phyloP scores from a whole-genome alignment of 2,329 filamentous ascomycete species.

The Penicillium sp. region DNA sequence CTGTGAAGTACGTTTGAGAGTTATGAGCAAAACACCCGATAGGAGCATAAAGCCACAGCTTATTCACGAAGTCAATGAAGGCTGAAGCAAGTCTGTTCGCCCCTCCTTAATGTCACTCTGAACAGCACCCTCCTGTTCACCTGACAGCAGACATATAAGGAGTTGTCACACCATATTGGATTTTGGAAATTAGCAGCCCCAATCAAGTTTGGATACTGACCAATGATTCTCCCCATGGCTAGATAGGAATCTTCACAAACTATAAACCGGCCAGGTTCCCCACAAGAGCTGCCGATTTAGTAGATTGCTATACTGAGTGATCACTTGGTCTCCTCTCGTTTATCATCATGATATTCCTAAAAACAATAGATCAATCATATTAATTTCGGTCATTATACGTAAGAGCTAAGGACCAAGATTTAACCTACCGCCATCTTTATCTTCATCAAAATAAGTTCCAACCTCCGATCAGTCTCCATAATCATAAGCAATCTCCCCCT shows the following conservation, averaged over 20 bases:
- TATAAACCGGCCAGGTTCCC: background rate
- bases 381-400: background rate
- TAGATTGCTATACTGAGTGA: background rate
- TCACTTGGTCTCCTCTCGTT: background rate
- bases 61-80: background rate
- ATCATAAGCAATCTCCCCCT: constrained; percentile 31
- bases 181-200: background rate
- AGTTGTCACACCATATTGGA: background rate
- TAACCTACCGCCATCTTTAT: constrained; percentile 24
- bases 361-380: background rate
- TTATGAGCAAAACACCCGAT: no score
- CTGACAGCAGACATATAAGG: background rate
- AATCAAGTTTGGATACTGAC: background rate
- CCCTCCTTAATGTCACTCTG: background rate
- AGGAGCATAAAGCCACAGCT: no score
- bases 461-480: constrained; percentile 31
- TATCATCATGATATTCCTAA: background rate
- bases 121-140: background rate
- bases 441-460: constrained; percentile 32
- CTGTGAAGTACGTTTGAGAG: no score
- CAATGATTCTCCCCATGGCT: background rate
- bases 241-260: background rate
- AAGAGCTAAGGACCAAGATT: background rate
- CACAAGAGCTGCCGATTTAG: background rate
- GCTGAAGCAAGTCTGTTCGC: background rate